Evolutionary conservation across 2,329 filamentous ascomycete genomes (phyloP).

Genomic region (Penicillium verrucosum): DNA sequence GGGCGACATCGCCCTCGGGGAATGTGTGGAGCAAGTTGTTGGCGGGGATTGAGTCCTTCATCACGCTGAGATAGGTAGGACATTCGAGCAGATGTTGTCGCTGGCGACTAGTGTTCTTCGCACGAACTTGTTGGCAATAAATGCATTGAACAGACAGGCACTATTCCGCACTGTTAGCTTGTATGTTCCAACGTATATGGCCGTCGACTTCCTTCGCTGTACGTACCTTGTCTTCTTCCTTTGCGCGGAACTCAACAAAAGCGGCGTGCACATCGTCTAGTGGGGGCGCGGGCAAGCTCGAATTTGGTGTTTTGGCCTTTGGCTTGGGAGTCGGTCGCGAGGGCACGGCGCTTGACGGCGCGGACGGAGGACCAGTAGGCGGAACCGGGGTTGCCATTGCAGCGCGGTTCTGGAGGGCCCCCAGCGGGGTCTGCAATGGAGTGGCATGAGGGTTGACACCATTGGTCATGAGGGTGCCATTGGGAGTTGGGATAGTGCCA

Average conservation of each 20-base stretch:
- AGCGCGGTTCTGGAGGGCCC: constrained; percentile 40
- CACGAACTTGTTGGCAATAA: constrained; percentile 50
- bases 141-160: constrained; percentile 51
- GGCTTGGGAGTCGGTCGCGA: constrained; percentile 40
- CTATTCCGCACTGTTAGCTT: constrained; percentile 23
- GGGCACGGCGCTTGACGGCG: constrained; percentile 32
- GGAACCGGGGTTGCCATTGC: constrained; percentile 40
- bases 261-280: constrained; percentile 50
- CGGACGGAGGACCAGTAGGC: constrained; percentile 29
- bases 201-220: not conserved
- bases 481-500: constrained; percentile 40
- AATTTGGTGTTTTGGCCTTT: constrained; percentile 37
- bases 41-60: constrained; percentile 52
- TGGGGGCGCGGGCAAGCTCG: constrained; percentile 46
- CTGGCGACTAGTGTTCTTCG: constrained; percentile 51
- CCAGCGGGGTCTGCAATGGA: constrained; percentile 43
- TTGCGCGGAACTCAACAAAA: constrained; percentile 48
- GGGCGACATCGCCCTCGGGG: constrained; percentile 49
- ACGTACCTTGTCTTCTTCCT: constrained; percentile 48
- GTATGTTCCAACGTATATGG: not conserved
- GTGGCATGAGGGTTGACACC: constrained; percentile 44
- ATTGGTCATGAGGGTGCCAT: constrained; percentile 44
- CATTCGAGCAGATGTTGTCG: constrained; percentile 50
- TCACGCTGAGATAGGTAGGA: constrained; percentile 50
- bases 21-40: constrained; percentile 52